A percentile compares a stretch with the other conserved stretches of the same genome.
Conservation (phyloP, 148 eudicot species). For the Chenopodium berlandieri region DNA sequence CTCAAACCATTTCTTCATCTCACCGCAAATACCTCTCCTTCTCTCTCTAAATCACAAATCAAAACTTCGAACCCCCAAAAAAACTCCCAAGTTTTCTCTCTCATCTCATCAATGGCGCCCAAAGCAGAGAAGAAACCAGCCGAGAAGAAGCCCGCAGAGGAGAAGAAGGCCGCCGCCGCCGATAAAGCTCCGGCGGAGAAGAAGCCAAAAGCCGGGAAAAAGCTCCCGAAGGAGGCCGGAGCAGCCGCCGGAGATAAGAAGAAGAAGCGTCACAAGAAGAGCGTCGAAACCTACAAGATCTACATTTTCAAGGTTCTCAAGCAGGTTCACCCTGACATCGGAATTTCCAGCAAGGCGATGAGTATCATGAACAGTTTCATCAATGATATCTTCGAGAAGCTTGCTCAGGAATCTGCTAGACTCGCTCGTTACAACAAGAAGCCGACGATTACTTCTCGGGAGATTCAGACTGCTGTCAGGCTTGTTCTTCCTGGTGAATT, state of each 20-base stretch:
- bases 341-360: slow-evolving; percentile 65
- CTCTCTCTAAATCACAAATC: background rate
- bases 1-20: background rate
- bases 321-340: slow-evolving; percentile 62
- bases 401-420: slow-evolving; percentile 47
- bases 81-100: background rate
- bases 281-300: slow-evolving; percentile 64
- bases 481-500: slow-evolving; percentile 50
- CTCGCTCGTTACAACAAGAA: slow-evolving; percentile 55
- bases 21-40: slow-evolving; percentile 3
- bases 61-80: background rate
- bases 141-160: slow-evolving; percentile 41
- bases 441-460: slow-evolving; percentile 50
- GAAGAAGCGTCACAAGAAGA: slow-evolving; percentile 61
- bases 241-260: slow-evolving; percentile 50
- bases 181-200: slow-evolving; percentile 46
- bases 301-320: slow-evolving; percentile 64
- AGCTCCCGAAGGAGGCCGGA: slow-evolving; percentile 49
- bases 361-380: slow-evolving; percentile 63
- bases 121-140: slow-evolving; percentile 52
- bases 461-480: slow-evolving; percentile 52
- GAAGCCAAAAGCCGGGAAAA: slow-evolving; percentile 63
- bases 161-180: slow-evolving; percentile 35
- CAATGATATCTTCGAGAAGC: slow-evolving; percentile 60
- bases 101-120: slow-evolving; percentile 36